Conservation (phyloP, 225 moss, liverwort and hornwort species). For the Bryum argenteum region DNA sequence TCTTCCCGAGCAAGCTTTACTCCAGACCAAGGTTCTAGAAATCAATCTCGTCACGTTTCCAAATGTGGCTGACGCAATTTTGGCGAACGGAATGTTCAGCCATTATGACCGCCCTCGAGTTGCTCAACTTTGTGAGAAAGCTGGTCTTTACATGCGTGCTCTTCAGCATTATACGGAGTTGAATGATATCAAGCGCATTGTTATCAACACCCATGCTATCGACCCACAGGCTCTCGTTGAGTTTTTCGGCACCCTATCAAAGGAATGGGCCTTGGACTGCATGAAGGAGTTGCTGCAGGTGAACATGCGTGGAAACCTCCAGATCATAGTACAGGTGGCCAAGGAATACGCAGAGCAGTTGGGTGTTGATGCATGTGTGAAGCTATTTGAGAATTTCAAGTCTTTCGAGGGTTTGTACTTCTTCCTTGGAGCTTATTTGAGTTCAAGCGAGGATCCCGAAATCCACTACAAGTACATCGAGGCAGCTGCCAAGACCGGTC, state of each 20-base stretch:
- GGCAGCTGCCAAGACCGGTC: conserved; percentile 98
- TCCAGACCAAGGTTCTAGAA: conserved; percentile 98
- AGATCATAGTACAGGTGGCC: conserved; percentile 97
- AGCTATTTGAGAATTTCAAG: conserved; percentile 95
- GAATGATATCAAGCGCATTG: conserved; percentile 93
- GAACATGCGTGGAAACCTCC: conserved; percentile 96
- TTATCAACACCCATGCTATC: conserved; percentile 99
- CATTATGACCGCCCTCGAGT: conserved; percentile 97
- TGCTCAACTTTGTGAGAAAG: conserved; percentile 99
- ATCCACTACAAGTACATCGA: conserved; percentile 99
- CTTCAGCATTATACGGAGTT: conserved; percentile 98
- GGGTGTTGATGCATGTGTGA: conserved; percentile 90
- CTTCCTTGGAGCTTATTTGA: conserved; percentile 92
- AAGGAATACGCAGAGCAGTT: conserved; percentile 98
- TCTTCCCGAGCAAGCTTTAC: conserved; percentile 88
- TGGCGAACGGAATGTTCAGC: conserved; percentile 98
- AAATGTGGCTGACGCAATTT: conserved; percentile 97
- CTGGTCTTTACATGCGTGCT: conserved; percentile 99
- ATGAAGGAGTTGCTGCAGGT: conserved; percentile 99
- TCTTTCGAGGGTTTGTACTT: conserved; percentile 97
- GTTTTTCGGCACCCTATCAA: conserved; percentile 95
- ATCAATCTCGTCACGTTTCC: conserved; percentile 99
- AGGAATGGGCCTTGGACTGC: conserved; percentile 98
- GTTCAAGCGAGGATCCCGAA: conserved; percentile 97
- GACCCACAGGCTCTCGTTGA: conserved; percentile 96